Evolutionary conservation across 2,329 filamentous ascomycete genomes (phyloP).

Genomic region (Lecanoromycetidae sp.): DNA sequence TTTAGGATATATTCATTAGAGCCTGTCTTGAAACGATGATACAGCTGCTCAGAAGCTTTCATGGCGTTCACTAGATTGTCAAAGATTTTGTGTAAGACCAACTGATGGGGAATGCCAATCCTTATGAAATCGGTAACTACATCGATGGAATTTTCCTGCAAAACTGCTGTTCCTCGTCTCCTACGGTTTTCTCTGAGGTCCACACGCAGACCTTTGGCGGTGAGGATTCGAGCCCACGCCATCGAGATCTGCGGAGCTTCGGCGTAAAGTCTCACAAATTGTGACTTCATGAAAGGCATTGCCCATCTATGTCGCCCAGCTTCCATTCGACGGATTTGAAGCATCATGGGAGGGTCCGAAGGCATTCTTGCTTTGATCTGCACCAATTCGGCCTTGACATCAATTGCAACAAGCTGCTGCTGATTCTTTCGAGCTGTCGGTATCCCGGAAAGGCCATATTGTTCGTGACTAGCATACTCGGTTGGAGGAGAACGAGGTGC

Average conservation of each 20-base stretch:
- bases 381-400: slow-evolving; percentile 67
- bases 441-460: neutral
- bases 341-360: slow-evolving; percentile 76
- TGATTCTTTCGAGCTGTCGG: neutral
- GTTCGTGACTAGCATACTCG: slow-evolving; percentile 11
- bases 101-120: slow-evolving; percentile 77
- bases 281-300: slow-evolving; percentile 64
- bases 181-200: slow-evolving; percentile 68
- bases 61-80: slow-evolving; percentile 82
- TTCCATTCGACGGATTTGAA: slow-evolving; percentile 75
- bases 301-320: slow-evolving; percentile 79
- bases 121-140: slow-evolving; percentile 74
- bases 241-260: slow-evolving; percentile 70
- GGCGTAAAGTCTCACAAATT: slow-evolving; percentile 72
- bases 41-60: slow-evolving; percentile 82
- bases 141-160: slow-evolving; percentile 73
- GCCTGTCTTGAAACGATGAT: slow-evolving; percentile 79
- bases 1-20: slow-evolving; percentile 79
- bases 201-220: slow-evolving; percentile 66
- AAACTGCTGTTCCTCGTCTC: slow-evolving; percentile 49
- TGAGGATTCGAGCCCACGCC: slow-evolving; percentile 78
- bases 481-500: slow-evolving; percentile 15
- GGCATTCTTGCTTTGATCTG: slow-evolving; percentile 86
- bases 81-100: slow-evolving; percentile 80
- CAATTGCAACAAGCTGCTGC: slow-evolving; percentile 63